These are phyloP conservation scores for Clonostachys rhizophaga DNA, from an alignment of 2,329 filamentous ascomycete species.

Conservation along the genomic window DNA sequence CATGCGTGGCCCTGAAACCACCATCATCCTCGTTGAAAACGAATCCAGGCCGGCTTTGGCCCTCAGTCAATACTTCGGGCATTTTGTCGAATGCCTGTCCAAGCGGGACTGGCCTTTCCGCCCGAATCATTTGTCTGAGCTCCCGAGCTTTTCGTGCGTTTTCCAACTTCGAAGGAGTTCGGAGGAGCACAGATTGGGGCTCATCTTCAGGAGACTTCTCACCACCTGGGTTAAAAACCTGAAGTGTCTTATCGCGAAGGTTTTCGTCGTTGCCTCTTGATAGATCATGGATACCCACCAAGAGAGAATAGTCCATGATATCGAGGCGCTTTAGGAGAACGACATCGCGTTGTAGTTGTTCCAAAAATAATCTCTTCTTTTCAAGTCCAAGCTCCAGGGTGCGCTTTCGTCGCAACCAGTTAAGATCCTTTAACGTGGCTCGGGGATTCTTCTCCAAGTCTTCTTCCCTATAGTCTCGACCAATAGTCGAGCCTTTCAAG, in stretches of 20 bases:
- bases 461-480: constrained; percentile 86
- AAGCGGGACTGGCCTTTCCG: constrained; percentile 90
- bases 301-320: constrained; percentile 98
- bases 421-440: constrained; percentile 92
- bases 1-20: constrained; percentile 87
- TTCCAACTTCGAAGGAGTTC: constrained; percentile 91
- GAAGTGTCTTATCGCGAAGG: constrained; percentile 79
- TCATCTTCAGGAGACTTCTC: constrained; percentile 55
- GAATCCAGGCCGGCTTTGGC: constrained; percentile 63
- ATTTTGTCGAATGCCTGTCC: constrained; percentile 78
- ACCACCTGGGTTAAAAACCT: constrained; percentile 89
- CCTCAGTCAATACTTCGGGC: constrained; percentile 82
- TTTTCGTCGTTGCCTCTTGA: constrained; percentile 93
- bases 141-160: constrained; percentile 87
- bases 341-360: constrained; percentile 86
- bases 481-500: constrained; percentile 92
- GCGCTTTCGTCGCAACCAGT: constrained; percentile 85
- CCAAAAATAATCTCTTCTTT: constrained; percentile 84
- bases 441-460: constrained; percentile 83
- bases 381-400: constrained; percentile 83
- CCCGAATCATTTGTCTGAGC: constrained; percentile 85
- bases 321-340: constrained; percentile 79
- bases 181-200: constrained; percentile 62
- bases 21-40: constrained; percentile 94
- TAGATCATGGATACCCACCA: constrained; percentile 91